Evolutionary conservation across 2,329 filamentous ascomycete genomes (phyloP), one percentile per base, ranked within the genome.

Genomic region (Colletotrichum neosansevieriae): DNA sequence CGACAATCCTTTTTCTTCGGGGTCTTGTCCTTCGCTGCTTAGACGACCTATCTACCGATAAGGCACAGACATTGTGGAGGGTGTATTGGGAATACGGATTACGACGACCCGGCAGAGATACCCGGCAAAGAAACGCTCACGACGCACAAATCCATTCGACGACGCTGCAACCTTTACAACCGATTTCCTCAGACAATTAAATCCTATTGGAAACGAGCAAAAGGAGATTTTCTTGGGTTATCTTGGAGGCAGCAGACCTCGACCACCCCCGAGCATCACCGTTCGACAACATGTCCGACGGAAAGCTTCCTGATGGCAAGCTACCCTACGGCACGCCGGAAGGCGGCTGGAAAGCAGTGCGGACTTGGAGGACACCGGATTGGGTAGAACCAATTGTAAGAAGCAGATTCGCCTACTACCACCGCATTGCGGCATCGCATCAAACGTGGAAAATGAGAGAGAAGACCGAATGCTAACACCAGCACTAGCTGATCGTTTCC

Each of bases 381-480:
- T 78, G 76, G 74, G 73, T 78, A 59, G 76, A 78, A 64, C 75
- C 76, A 6, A 74, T 78, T 49, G 76, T 78, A 73, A 60, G 76
- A 67, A 45, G 3, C 6, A 19, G 5, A 45, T n/a, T 19, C 17
- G 7, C 15, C 36, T 38, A 15, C 36, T 6, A 38, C 29, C 29
- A 29, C 6, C 29, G 29, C 6, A 38, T 15, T 38, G 36, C 13
- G 36, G 36, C 36, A 13, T 11, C 36, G 36, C 36, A 13, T 11
- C 36, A 38, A 6, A 38, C 29, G 29, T 29, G 29, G 29, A 29
- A 29, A 29, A 6, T 29, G n/a, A 59, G 12, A 36, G 36, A 7
- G 45, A 47, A 5, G 19, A 40, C 29, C 12, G 19, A 3, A 17
- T n/a, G 44, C 47, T 62, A 61, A 34, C 56, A 63, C 19, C 61